Evolutionary conservation across 1,284 basidiomycete species (phyloP).

Genomic region (Irpex rosettiformis): DNA sequence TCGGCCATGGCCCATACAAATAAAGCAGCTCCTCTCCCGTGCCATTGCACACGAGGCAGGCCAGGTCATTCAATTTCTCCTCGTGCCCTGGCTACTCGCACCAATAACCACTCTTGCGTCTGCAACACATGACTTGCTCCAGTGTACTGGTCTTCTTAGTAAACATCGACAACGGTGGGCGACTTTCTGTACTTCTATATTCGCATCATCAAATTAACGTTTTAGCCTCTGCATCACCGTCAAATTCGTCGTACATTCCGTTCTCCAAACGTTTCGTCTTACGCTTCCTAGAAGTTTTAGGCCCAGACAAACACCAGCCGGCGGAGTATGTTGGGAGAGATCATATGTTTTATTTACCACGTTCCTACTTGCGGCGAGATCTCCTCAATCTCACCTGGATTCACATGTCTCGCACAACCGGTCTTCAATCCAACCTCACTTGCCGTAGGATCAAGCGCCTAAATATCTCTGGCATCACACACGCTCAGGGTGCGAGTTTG

Average conservation of each 20-base stretch:
- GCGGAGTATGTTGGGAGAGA: not conserved
- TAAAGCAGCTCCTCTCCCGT: not conserved
- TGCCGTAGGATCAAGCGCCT: no score
- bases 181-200: not conserved
- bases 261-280: not conserved
- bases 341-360: no score
- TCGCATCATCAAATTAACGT: not conserved
- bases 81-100: not conserved
- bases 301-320: not conserved
- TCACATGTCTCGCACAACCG: not conserved
- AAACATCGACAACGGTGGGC: not conserved
- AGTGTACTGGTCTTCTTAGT: not conserved
- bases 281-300: not conserved
- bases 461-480: not conserved
- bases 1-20: not conserved
- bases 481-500: not conserved
- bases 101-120: not conserved
- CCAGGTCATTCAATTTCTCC: not conserved
- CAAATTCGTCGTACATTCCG: not conserved
- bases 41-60: not conserved
- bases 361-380: not conserved
- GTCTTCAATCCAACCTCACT: not conserved
- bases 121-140: not conserved
- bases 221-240: not conserved
- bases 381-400: not conserved